Percentiles rank a stretch among this genome's conserved stretches.
Evolutionary conservation across 2,329 filamentous ascomycete species (phyloP).

Genomic region (Blastomyces percursus): DNA sequence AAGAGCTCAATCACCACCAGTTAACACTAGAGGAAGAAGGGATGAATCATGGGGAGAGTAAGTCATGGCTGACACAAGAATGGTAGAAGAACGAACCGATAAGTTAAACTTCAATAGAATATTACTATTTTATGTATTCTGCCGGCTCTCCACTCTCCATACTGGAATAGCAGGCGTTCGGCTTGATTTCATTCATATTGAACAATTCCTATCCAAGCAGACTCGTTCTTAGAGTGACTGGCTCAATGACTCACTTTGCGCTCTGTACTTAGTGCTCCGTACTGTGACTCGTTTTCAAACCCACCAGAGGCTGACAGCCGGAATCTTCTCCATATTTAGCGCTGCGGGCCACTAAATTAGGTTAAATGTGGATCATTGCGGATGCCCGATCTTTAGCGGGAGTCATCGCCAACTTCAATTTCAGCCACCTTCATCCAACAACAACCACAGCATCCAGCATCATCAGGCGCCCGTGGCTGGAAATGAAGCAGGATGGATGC

Average conservation of each 20-base stretch:
- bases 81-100: not conserved
- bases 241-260: too few species aligned
- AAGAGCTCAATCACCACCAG: too few species aligned
- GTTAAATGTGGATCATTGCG: not conserved
- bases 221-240: too few species aligned
- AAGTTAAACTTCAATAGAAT: not conserved
- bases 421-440: not conserved
- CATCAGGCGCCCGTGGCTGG: not conserved
- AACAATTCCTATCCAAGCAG: too few species aligned
- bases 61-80: too few species aligned
- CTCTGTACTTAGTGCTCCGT: too few species aligned
- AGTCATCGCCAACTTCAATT: not conserved
- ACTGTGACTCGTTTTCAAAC: not conserved
- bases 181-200: too few species aligned
- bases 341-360: not conserved
- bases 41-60: too few species aligned
- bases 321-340: not conserved
- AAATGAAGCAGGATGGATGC: not conserved
- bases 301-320: not conserved
- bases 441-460: not conserved
- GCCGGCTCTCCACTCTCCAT: too few species aligned
- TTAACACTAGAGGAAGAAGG: too few species aligned
- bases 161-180: too few species aligned
- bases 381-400: not conserved
- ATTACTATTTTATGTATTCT: not conserved